Base-by-base conservation (phyloP, 208 protist genomes). In the Acanthamoeba royreba region DNA sequence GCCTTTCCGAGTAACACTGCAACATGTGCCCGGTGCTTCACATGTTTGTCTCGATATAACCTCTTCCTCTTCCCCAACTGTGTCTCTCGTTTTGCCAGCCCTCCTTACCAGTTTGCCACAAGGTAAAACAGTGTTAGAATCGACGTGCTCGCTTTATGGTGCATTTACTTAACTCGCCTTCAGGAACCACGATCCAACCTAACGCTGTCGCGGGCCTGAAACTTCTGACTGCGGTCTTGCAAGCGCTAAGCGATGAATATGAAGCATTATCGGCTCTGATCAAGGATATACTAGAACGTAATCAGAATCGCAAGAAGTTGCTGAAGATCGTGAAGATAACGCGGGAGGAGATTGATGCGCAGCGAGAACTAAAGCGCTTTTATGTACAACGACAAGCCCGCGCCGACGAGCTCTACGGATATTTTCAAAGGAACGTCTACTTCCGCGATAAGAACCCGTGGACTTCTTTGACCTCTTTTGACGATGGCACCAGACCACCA, bases 271-370 rank as follows among this genome's bases (percentile, higher is more conserved):
- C 66, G 66, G 66, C 66, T 5, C 66, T 79, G 11, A 22, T 79
- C 2, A 40, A 40, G 0, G 66, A 79, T 40, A 22, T 79, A 4
- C 28, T 79, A 40, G 66, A 79, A 22, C 66, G 66, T 4, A 79
- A 46, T 40, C 33, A 31, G 66, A 79, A 40, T 19, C 66, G 66
- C 9, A 33, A 40, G 15, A 79, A 79, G 66, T 46, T 46, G 66
- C 66, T 79, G 38, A 79, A 79, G 66, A 79, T 79, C 33, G n/a
- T n/a, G 13, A 79, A 79, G 66, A 79, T 79, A 33, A 79, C 66
- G n/a, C 66, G 66, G 38, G 66, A 79, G 66, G 66, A 79, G 66
- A 79, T 79, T 40, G 66, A 79, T 22, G 35, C 66, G 66, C 66
- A 79, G 66, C n/a, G 22, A 19, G 38, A 22, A 11, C 66, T 79